Percentiles rank a stretch among this genome's conserved stretches.
phyloP scores from a whole-genome alignment of 192 early-diverging fungal species.

The Linnemannia schmuckeri region DNA sequence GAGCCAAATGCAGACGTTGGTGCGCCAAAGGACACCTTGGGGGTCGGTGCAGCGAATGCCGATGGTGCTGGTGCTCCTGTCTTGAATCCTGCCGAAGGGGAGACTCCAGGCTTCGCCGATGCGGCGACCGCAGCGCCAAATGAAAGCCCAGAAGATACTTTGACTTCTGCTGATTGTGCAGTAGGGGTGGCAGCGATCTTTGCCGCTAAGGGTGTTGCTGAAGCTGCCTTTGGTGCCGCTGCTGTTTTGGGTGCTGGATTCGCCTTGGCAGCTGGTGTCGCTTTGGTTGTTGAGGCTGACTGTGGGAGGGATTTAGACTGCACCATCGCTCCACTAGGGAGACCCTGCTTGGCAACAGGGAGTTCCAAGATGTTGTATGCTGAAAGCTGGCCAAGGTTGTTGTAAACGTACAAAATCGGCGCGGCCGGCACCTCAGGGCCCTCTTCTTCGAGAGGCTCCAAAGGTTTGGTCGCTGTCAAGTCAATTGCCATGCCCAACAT shows the following conservation, averaged over 20 bases:
- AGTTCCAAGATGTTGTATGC: conserved; percentile 78
- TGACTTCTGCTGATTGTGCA: background rate
- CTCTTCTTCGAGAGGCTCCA: conserved; percentile 66
- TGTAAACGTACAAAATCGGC: conserved; percentile 82
- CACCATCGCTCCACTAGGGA: conserved; percentile 60
- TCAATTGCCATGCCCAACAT: conserved; percentile 84
- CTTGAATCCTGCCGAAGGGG: conserved; percentile 23
- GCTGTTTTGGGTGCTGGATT: background rate
- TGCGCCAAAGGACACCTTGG: conserved; percentile 15
- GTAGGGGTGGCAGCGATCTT: background rate
- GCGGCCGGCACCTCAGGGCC: conserved; percentile 65
- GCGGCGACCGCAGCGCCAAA: conserved; percentile 41
- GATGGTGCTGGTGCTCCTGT: conserved; percentile 7
- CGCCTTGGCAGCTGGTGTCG: background rate
- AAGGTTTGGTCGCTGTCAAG: conserved; percentile 68
- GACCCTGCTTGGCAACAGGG: conserved; percentile 59
- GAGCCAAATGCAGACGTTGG: background rate
- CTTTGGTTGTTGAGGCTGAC: conserved; percentile 7
- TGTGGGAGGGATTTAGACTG: conserved; percentile 7
- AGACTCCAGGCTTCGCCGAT: conserved; percentile 44
- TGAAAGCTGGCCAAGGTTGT: conserved; percentile 70
- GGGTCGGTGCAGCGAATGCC: background rate
- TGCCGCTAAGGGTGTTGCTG: background rate
- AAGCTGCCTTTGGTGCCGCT: background rate
- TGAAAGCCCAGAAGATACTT: conserved; percentile 27